Percentiles rank a stretch among this genome's conserved stretches.
Conservation (phyloP, 352 stramenopile species). For the Phytophthora rubi region DNA sequence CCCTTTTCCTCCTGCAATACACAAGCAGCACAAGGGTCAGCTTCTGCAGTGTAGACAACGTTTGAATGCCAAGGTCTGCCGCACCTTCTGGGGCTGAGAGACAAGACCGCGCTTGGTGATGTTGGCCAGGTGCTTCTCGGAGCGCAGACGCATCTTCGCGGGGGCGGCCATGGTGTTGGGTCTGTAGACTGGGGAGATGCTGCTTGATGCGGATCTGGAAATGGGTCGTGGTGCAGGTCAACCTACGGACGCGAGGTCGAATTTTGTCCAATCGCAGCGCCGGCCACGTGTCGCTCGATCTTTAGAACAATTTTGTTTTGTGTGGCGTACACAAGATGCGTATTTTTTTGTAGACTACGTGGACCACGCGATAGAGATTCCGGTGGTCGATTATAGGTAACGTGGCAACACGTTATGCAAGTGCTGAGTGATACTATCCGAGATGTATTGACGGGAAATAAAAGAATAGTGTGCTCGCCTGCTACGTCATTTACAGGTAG, state of each 20-base stretch:
- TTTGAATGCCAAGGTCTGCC: not conserved
- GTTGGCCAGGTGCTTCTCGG: constrained; percentile 87
- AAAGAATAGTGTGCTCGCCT: constrained; percentile 11
- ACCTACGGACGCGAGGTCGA: not conserved
- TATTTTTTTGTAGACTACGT: not conserved
- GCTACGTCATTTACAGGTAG: constrained; percentile 18
- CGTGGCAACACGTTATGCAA: not conserved
- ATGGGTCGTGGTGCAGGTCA: constrained; percentile 11
- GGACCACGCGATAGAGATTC: constrained; percentile 8
- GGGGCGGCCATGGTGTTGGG: constrained; percentile 49
- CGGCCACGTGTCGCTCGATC: constrained; percentile 22
- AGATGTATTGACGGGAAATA: constrained; percentile 31
- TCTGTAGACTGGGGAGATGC: not conserved
- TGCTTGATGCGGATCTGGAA: constrained; percentile 33
- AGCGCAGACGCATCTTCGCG: constrained; percentile 87
- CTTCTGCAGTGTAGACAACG: not conserved
- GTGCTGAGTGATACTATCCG: not conserved
- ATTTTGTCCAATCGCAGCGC: constrained; percentile 21
- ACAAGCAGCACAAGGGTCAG: not conserved
- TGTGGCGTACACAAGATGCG: constrained; percentile 6
- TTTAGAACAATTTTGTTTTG: constrained; percentile 2
- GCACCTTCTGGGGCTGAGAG: constrained; percentile 80
- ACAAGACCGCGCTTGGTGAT: constrained; percentile 89
- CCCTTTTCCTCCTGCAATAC: constrained; percentile 62
- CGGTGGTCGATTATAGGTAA: constrained; percentile 14